phyloP scores from a whole-genome alignment of 345 rosid species.

The Arabidopsis arenosa region DNA sequence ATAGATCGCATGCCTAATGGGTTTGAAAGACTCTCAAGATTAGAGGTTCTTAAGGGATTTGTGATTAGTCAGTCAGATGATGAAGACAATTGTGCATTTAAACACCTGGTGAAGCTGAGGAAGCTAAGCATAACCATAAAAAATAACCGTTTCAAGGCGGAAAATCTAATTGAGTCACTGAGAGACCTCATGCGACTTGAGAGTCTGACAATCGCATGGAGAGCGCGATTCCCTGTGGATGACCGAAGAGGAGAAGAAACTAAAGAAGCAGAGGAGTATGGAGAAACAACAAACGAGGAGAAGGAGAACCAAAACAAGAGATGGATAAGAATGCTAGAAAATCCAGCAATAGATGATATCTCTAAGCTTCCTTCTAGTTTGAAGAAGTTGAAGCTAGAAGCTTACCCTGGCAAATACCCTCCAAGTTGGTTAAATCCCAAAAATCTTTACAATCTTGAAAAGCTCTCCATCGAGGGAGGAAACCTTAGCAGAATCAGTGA shows the following conservation, averaged over 20 bases:
- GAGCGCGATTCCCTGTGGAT: conserved; percentile 18
- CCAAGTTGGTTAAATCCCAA: conserved; percentile 47
- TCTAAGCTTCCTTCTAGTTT: conserved; percentile 38
- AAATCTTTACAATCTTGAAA: conserved; percentile 31
- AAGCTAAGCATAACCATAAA: conserved; percentile 52
- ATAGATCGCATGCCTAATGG: conserved; percentile 55
- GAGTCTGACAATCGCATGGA: conserved; percentile 52
- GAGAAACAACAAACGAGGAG: background rate
- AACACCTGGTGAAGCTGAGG: conserved; percentile 27
- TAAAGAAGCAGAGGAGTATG: background rate
- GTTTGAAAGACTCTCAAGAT: conserved; percentile 39
- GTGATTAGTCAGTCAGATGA: conserved; percentile 44
- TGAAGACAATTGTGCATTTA: conserved; percentile 28
- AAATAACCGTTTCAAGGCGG: background rate
- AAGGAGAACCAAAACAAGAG: conserved; percentile 4
- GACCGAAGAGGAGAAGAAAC: background rate
- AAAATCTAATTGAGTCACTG: conserved; percentile 7
- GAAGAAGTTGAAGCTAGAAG: conserved; percentile 48
- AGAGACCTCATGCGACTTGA: conserved; percentile 21
- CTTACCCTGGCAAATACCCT: conserved; percentile 34
- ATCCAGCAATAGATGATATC: background rate
- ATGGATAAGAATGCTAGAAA: background rate
- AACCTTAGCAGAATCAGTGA: conserved; percentile 29
- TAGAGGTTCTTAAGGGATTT: conserved; percentile 69
- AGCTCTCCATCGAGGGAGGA: conserved; percentile 53